These are phyloP conservation scores for Citrus cavaleriei DNA, from an alignment of 345 rosid species.

Conservation along the genomic window DNA sequence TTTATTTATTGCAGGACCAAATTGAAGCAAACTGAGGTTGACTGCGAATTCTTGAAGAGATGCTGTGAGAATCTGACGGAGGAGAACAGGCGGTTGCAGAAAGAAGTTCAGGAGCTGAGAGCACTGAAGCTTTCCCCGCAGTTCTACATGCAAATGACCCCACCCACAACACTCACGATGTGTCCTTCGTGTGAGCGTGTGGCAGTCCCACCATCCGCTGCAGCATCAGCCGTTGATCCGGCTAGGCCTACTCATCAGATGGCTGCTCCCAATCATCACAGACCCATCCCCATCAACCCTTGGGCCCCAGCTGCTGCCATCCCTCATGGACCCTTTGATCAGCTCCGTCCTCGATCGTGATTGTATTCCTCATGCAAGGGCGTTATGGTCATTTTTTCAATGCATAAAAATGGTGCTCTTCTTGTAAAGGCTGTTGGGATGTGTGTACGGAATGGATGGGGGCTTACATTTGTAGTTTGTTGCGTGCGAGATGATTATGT, in stretches of 20 bases:
- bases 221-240: constrained; percentile 32
- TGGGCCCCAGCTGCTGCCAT: constrained; percentile 43
- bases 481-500: background rate
- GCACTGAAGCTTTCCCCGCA: constrained; percentile 95
- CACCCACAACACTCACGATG: constrained; percentile 98
- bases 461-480: constrained; percentile 6
- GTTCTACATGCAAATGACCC: constrained; percentile 98
- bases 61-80: constrained; percentile 97
- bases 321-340: constrained; percentile 42
- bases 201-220: constrained; percentile 52
- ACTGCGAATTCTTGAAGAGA: constrained; percentile 89
- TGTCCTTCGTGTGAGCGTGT: constrained; percentile 98
- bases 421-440: background rate
- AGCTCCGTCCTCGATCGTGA: constrained; percentile 52
- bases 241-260: constrained; percentile 25
- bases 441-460: constrained; percentile 10
- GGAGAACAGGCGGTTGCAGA: constrained; percentile 93
- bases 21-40: constrained; percentile 97
- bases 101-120: constrained; percentile 89
- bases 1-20: constrained; percentile 59
- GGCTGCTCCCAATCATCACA: constrained; percentile 17
- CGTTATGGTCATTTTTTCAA: constrained; percentile 22
- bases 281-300: constrained; percentile 47
- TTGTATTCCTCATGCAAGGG: background rate
- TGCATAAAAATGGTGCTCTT: background rate